Conservation (phyloP, 2,329 filamentous ascomycete species). For the Mycosphaerella sp. region DNA sequence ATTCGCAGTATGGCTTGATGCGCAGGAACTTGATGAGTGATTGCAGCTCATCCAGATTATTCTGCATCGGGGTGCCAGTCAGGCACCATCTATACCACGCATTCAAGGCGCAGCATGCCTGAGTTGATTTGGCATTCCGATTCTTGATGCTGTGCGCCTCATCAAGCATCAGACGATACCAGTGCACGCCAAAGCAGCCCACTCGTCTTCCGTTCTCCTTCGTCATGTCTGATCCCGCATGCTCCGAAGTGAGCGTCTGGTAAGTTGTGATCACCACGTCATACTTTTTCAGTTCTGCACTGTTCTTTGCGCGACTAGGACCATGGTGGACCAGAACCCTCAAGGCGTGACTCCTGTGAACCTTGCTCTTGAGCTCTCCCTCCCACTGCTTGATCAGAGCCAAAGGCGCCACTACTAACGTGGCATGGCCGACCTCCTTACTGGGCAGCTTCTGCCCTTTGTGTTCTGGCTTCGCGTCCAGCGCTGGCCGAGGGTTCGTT, state of each 20-base stretch:
- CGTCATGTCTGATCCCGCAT: slow-evolving; percentile 60
- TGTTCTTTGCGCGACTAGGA: slow-evolving; percentile 71
- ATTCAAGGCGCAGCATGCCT: slow-evolving; percentile 78
- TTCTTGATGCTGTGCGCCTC: slow-evolving; percentile 99
- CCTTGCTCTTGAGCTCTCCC: slow-evolving; percentile 77
- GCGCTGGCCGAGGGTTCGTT: slow-evolving; percentile 60
- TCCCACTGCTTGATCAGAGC: slow-evolving; percentile 98
- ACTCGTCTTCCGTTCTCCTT: slow-evolving; percentile 59
- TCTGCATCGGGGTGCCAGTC: slow-evolving; percentile 95
- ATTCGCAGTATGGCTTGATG: slow-evolving; percentile 83
- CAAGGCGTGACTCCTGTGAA: slow-evolving; percentile 61
- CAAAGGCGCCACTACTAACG: slow-evolving; percentile 84
- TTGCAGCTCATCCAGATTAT: slow-evolving; percentile 93
- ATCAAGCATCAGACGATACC: slow-evolving; percentile 93
- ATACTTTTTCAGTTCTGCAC: slow-evolving; percentile 69
- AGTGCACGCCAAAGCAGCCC: slow-evolving; percentile 84
- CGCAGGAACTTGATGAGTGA: slow-evolving; percentile 87
- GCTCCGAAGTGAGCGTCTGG: slow-evolving; percentile 88
- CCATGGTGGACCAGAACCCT: slow-evolving; percentile 89
- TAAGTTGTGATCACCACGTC: slow-evolving; percentile 98
- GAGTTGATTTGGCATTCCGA: slow-evolving; percentile 88
- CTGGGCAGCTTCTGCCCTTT: slow-evolving; percentile 59
- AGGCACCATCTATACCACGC: slow-evolving; percentile 93
- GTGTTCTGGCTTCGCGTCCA: slow-evolving; percentile 45
- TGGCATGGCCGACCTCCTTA: slow-evolving; percentile 65